phyloP scores from a whole-genome alignment of 176 grass and related monocot genomes.

The Otatea glauca region DNA sequence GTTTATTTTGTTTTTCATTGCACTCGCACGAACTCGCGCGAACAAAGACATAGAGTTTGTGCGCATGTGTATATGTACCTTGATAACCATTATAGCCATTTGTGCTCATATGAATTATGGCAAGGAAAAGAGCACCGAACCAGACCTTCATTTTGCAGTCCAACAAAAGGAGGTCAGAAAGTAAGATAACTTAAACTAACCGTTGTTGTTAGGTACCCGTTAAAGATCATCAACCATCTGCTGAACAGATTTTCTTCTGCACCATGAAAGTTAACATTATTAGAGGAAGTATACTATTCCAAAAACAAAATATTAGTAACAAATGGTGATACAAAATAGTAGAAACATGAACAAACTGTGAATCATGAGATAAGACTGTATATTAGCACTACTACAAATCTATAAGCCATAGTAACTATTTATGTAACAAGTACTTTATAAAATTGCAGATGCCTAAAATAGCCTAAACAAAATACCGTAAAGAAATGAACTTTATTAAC shows the following conservation, averaged over 20 bases:
- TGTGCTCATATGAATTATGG: too few relatives aligned
- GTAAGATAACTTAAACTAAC: conserved; percentile 56
- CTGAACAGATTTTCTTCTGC: conserved; percentile 96
- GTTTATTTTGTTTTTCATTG: too few relatives aligned
- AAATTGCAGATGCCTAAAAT: not conserved
- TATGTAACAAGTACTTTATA: not conserved
- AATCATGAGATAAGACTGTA: not conserved
- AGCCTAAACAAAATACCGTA: not conserved
- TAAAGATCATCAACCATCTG: conserved; percentile 89
- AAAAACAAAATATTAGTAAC: not conserved
- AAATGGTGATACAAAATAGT: not conserved
- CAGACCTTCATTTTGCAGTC: too few relatives aligned
- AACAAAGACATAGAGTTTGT: too few relatives aligned
- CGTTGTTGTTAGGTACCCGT: conserved; percentile 74
- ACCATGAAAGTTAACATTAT: conserved; percentile 35
- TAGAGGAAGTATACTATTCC: not conserved
- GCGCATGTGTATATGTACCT: too few relatives aligned
- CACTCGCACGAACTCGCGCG: too few relatives aligned
- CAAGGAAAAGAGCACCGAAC: too few relatives aligned
- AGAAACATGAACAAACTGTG: not conserved
- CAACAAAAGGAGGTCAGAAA: too few relatives aligned
- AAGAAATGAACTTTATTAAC: conserved; percentile 7
- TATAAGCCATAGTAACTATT: not conserved
- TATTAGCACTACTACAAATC: not conserved
- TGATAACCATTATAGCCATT: too few relatives aligned